Conservation (phyloP, 2,329 filamentous ascomycete genomes). For the Xylariaceae sp. region DNA sequence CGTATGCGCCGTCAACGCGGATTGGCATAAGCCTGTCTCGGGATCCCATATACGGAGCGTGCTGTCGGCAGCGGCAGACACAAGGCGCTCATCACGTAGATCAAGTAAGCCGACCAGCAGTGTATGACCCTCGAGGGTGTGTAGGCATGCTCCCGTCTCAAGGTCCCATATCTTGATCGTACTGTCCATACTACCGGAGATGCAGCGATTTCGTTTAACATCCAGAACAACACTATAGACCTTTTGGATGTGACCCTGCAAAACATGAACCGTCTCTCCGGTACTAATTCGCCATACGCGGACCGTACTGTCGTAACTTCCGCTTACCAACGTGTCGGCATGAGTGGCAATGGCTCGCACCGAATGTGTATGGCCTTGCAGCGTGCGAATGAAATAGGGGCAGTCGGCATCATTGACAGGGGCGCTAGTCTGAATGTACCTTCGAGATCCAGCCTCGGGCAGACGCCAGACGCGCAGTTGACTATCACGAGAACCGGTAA, state of each 20-base stretch:
- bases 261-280: conserved; percentile 75
- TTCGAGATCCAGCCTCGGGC: conserved; percentile 69
- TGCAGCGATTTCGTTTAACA: conserved; percentile 85
- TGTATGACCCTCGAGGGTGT: conserved; percentile 88
- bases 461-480: conserved; percentile 92
- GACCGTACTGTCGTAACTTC: conserved; percentile 93
- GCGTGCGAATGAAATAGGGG: conserved; percentile 85
- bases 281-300: conserved; percentile 97
- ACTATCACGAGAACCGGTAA: conserved; percentile 93
- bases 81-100: conserved; percentile 79
- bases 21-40: conserved; percentile 83
- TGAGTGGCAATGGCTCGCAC: conserved; percentile 94
- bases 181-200: conserved; percentile 98
- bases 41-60: conserved; percentile 97
- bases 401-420: conserved; percentile 73
- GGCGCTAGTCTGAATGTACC: conserved; percentile 73
- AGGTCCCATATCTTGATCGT: conserved; percentile 97
- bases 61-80: conserved; percentile 91
- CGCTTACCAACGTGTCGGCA: conserved; percentile 92
- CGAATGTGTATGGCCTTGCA: conserved; percentile 84
- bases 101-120: conserved; percentile 90
- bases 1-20: conserved; percentile 85
- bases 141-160: conserved; percentile 74
- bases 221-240: conserved; percentile 97
- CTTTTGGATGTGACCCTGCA: conserved; percentile 84